phyloP scores from a whole-genome alignment of 805 yeast species.

The Candida cerambycidarum region DNA sequence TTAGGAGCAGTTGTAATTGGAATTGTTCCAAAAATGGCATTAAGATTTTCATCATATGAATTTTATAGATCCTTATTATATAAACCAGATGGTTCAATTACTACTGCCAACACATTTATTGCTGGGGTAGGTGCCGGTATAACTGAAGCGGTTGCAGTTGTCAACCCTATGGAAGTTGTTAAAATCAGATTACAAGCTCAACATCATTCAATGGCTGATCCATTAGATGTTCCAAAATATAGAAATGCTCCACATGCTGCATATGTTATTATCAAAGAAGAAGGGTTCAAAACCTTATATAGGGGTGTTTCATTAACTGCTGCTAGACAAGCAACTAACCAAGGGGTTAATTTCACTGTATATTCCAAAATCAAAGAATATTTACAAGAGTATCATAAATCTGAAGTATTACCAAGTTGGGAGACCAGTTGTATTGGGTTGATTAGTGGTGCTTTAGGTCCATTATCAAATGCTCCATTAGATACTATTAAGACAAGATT shows the following conservation, averaged over 20 bases:
- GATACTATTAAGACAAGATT: slow-evolving; percentile 96
- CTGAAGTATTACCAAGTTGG: slow-evolving; percentile 78
- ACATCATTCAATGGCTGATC: slow-evolving; percentile 84
- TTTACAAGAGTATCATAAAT: slow-evolving; percentile 60
- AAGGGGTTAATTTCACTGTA: slow-evolving; percentile 96
- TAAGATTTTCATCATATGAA: slow-evolving; percentile 92
- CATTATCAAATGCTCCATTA: slow-evolving; percentile 94
- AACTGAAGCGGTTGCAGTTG: slow-evolving; percentile 92
- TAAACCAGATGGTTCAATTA: slow-evolving; percentile 60
- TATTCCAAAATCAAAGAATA: slow-evolving; percentile 79
- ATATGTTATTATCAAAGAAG: slow-evolving; percentile 80
- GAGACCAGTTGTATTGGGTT: slow-evolving; percentile 92
- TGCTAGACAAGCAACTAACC: slow-evolving; percentile 96
- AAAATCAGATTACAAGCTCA: slow-evolving; percentile 96
- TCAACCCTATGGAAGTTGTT: slow-evolving; percentile 96
- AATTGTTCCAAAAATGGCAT: slow-evolving; percentile 97
- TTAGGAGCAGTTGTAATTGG: slow-evolving; percentile 97
- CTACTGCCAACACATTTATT: slow-evolving; percentile 74
- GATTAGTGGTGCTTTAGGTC: slow-evolving; percentile 95
- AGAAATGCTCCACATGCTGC: slow-evolving; percentile 92
- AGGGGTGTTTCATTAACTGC: slow-evolving; percentile 96
- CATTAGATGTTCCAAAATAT: slow-evolving; percentile 78
- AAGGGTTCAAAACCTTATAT: slow-evolving; percentile 84
- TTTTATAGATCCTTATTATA: slow-evolving; percentile 72
- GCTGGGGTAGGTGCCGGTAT: slow-evolving; percentile 98